These are phyloP conservation scores for Carex arenaria DNA, from an alignment of 202 grass and related monocot species.

Conservation along the genomic window DNA sequence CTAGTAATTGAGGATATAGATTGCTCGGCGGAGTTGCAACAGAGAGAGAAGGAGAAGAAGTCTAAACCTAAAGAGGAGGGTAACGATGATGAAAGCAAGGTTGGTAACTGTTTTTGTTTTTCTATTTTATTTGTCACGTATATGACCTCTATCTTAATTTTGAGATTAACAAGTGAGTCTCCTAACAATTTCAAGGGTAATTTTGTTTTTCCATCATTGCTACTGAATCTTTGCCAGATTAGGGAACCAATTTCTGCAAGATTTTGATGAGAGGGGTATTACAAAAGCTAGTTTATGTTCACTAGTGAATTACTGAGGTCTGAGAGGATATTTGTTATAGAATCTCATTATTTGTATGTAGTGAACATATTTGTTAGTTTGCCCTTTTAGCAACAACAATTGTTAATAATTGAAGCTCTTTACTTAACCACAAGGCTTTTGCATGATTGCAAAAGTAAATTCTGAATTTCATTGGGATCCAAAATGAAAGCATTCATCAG, in stretches of 20 bases:
- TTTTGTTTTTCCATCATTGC: neutral
- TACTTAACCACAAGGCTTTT: neutral
- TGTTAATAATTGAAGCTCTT: neutral
- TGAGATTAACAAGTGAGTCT: neutral
- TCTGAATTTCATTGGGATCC: neutral
- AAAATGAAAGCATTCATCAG: neutral
- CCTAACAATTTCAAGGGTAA: neutral
- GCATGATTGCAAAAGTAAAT: neutral
- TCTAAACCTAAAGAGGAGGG: slow-evolving; percentile 16
- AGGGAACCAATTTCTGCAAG: neutral
- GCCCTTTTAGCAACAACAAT: neutral
- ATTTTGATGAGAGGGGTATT: neutral
- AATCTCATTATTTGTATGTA: neutral
- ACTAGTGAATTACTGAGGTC: neutral
- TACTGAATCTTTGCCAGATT: neutral
- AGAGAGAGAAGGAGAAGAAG: slow-evolving; percentile 29
- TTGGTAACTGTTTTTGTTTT: slow-evolving; percentile 10
- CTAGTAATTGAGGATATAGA: slow-evolving; percentile 88
- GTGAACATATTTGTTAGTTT: neutral
- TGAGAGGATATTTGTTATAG: neutral
- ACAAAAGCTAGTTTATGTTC: neutral
- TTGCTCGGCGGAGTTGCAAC: slow-evolving; percentile 44
- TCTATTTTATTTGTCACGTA: neutral
- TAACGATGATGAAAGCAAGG: slow-evolving; percentile 48
- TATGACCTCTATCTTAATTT: neutral